Evolutionary conservation across 108 stramenopile species (phyloP).

Genomic region (Pinguiococcus pyrenoidosus): DNA sequence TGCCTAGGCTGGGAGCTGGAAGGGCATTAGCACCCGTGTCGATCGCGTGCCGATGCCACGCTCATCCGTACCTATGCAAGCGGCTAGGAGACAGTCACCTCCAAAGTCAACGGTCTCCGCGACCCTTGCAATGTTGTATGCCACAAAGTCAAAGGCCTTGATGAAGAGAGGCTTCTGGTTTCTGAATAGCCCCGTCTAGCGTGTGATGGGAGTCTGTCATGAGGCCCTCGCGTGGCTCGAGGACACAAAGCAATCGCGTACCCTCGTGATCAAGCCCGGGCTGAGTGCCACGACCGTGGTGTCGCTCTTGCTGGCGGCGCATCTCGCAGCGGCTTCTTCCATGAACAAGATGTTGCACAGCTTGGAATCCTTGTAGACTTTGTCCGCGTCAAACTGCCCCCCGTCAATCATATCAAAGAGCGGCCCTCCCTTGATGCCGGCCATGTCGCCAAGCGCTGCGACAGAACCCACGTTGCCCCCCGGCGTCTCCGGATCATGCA

Average conservation of each 20-base stretch:
- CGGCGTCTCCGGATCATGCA: slow-evolving; percentile 24
- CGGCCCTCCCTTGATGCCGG: slow-evolving; percentile 5
- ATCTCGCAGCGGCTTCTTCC: slow-evolving; percentile 14
- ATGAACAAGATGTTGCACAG: slow-evolving; percentile 26
- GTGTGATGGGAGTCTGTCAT: slow-evolving; percentile 3
- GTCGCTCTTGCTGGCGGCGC: background rate
- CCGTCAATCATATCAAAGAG: slow-evolving; percentile 27
- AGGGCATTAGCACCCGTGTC: too few species aligned
- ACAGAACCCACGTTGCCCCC: slow-evolving; percentile 19
- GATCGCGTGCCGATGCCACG: too few species aligned
- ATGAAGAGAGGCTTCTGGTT: slow-evolving; percentile 23
- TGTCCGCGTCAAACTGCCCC: slow-evolving; percentile 14
- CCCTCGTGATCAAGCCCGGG: too few species aligned
- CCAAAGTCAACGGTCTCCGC: too few species aligned
- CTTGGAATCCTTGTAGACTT: slow-evolving; percentile 23
- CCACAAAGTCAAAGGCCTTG: slow-evolving; percentile 23
- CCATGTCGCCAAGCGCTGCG: slow-evolving; percentile 18
- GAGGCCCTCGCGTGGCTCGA: background rate
- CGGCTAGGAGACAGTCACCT: too few species aligned
- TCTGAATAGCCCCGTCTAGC: slow-evolving; percentile 25
- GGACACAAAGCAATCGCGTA: background rate
- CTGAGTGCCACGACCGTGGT: background rate
- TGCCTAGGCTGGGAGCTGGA: too few species aligned
- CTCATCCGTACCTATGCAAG: too few species aligned
- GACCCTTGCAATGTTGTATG: slow-evolving; percentile 9